Evolutionary conservation across 1,284 basidiomycete species (phyloP).

Genomic region (Ceratobasidium sp.): DNA sequence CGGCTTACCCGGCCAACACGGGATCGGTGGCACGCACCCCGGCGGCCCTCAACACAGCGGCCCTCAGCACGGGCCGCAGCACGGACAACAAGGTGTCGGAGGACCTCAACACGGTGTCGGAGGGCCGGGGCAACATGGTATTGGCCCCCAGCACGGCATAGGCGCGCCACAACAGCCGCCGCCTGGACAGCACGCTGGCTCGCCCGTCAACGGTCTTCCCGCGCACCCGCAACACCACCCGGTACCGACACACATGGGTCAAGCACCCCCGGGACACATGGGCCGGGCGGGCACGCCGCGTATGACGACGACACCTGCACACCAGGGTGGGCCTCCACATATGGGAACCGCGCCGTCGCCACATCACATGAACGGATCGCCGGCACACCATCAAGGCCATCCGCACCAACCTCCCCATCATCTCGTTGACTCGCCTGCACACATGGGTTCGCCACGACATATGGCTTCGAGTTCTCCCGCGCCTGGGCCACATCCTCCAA

Average conservation of each 20-base stretch:
- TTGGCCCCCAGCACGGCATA: constrained; percentile 6
- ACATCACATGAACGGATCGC: constrained; percentile 28
- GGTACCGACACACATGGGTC: not conserved
- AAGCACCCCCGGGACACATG: constrained; percentile 10
- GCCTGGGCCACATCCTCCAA: constrained; percentile 19
- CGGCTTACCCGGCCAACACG: constrained; percentile 2
- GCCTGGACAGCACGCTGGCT: constrained; percentile 11
- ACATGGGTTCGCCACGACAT: constrained; percentile 29
- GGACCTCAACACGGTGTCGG: constrained; percentile 41
- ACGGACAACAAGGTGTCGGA: constrained; percentile 17
- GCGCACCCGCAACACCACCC: constrained; percentile 15
- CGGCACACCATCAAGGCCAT: constrained; percentile 16
- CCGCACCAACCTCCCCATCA: constrained; percentile 33
- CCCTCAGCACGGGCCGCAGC: constrained; percentile 22
- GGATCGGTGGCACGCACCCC: constrained; percentile 10
- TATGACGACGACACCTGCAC: not conserved
- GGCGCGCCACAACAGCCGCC: constrained; percentile 15
- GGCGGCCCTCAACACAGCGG: constrained; percentile 7
- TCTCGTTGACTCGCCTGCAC: constrained; percentile 33
- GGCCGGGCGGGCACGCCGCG: constrained; percentile 9
- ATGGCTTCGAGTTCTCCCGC: constrained; percentile 35
- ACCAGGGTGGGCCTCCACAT: constrained; percentile 5
- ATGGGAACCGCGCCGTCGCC: constrained; percentile 27
- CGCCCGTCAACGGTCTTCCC: not conserved
- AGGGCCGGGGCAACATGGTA: constrained; percentile 26